phyloP scores from a whole-genome alignment of 768 basidiomycete species.

The Strobilomyces dryophilus region DNA sequence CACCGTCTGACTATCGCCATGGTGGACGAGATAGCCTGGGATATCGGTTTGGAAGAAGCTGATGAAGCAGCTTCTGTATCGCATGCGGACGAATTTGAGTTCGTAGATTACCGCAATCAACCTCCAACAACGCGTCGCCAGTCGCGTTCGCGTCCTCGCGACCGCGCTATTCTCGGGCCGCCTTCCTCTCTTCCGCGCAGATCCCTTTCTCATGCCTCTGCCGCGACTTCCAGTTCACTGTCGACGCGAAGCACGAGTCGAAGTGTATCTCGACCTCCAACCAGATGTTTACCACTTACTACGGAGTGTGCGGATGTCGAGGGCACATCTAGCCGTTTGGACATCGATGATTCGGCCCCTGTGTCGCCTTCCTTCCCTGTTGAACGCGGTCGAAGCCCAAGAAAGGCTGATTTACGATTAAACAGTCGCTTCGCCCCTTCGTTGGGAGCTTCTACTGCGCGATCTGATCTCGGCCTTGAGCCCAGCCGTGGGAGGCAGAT shows the following conservation, averaged over 20 bases:
- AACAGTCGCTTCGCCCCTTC: slow-evolving; percentile 20
- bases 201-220: slow-evolving; percentile 49
- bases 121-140: slow-evolving; percentile 13
- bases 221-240: slow-evolving; percentile 36
- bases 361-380: slow-evolving; percentile 19
- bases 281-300: slow-evolving; percentile 21
- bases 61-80: slow-evolving; percentile 32
- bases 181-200: slow-evolving; percentile 35
- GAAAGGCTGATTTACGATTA: slow-evolving; percentile 13
- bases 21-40: slow-evolving; percentile 80
- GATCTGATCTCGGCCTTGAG: slow-evolving; percentile 22
- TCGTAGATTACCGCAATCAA: slow-evolving; percentile 17
- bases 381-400: slow-evolving; percentile 28
- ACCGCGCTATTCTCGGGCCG: slow-evolving; percentile 6
- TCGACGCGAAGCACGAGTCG: slow-evolving; percentile 38
- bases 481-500: slow-evolving; percentile 17
- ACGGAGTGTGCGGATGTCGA: slow-evolving; percentile 24
- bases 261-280: slow-evolving; percentile 38
- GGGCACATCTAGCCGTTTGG: slow-evolving; percentile 21
- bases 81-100: slow-evolving; percentile 28
- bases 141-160: slow-evolving; percentile 30
- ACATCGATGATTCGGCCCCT: slow-evolving; percentile 24
- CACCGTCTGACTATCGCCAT: slow-evolving; percentile 77
- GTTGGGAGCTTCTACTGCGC: slow-evolving; percentile 20
- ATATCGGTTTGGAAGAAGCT: slow-evolving; percentile 62